Evolutionary conservation across 2,329 filamentous ascomycete genomes (phyloP).

Genomic region (Dactylellina sp.): DNA sequence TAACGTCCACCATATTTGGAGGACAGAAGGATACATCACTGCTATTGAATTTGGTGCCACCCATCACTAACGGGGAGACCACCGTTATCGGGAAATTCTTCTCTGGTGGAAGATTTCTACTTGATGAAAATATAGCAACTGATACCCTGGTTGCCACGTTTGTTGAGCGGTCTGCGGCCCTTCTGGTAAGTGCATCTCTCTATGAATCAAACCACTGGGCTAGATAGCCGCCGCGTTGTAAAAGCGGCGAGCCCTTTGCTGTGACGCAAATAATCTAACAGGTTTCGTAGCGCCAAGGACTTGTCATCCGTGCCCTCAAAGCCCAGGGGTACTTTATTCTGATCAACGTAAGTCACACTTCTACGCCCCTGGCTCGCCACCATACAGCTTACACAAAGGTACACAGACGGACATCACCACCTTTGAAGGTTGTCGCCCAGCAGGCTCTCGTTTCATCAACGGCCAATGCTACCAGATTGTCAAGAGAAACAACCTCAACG

Average conservation of each 20-base stretch:
- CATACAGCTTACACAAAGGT: neutral
- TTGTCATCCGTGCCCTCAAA: conserved; percentile 23
- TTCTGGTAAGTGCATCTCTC: neutral
- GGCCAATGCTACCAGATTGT: conserved; percentile 20
- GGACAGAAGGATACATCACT: conserved; percentile 25
- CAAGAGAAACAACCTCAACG: neutral
- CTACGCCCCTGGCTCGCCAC: neutral
- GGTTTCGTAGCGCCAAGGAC: conserved; percentile 18
- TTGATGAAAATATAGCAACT: neutral
- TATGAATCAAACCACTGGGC: no score
- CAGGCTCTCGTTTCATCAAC: conserved; percentile 33
- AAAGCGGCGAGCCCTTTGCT: no score
- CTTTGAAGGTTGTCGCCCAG: conserved; percentile 7
- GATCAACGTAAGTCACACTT: conserved; percentile 21
- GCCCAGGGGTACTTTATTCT: conserved; percentile 7
- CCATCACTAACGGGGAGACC: conserved; percentile 10
- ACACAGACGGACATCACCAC: conserved; percentile 1
- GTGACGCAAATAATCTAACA: conserved; percentile 18
- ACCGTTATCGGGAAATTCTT: conserved; percentile 29
- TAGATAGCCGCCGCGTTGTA: no score
- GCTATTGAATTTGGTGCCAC: neutral
- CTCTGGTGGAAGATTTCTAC: conserved; percentile 23
- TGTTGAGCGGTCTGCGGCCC: neutral
- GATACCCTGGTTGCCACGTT: neutral
- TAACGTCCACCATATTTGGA: conserved; percentile 19